Evolutionary conservation across 768 basidiomycete species (phyloP), one percentile per base, ranked within the genome.

Genomic region (Aureoboletus auriporus): DNA sequence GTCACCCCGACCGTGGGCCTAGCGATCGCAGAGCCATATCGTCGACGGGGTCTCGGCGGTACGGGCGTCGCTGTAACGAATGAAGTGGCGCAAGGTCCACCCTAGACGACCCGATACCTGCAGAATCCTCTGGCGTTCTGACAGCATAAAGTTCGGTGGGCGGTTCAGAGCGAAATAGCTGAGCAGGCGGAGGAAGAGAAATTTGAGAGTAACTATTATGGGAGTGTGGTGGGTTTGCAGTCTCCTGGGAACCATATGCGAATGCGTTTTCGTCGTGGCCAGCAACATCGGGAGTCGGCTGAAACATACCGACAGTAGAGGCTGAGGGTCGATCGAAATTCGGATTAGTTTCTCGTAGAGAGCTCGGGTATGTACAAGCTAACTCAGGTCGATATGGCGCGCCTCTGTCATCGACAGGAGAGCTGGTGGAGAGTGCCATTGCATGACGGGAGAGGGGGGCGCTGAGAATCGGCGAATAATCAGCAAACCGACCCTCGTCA

Each of bases 31-130:
- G 61, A 34, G 77, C 75, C 50, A 73, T 74, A 55, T 87, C 86
- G 62, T 88, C 86, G 27, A 72, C 56, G 23, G 79, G 80, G 47
- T 82, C 74, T 48, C 86, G 75, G 42, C 75, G 71, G 47, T 83
- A 86, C 7, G 78, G 75, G 54, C 79, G 78, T 37, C 81, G 75
- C 39, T 71, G 73, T 47, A 85, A 68, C 16, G 76, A 68, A 45
- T 76, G 69, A 42, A 88, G 70, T 12, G 85, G 83, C 7, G 79
- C 81, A 13, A 87, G 73, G 49, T 74, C 75, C 31, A 72, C 65
- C 30, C 68, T 63, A 13, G 59, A 52, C 4, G 65, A 50, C 47
- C 65, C 65, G 12, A 58, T 54, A 27, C 43, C 23, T 20, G 39
- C 12, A 14, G 62, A 35, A 20, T 57, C 67, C 0, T 60, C 64